Evolutionary conservation across 306 rosid species (phyloP).

Genomic region (Vigna unguiculata): DNA sequence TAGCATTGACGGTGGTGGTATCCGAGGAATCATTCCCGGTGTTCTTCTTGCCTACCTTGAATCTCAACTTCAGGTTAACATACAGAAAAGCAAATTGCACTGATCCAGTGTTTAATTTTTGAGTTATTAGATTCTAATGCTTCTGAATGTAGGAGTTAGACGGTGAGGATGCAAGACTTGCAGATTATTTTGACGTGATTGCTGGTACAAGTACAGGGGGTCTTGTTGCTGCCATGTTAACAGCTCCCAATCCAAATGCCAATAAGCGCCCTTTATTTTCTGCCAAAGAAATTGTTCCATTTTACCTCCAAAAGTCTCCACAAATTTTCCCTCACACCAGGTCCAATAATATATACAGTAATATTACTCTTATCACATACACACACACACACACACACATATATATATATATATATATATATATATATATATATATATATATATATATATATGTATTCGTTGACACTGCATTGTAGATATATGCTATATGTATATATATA

Average conservation of each 20-base stretch:
- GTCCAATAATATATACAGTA: not conserved
- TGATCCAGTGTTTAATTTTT: not conserved
- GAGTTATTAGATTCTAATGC: not conserved
- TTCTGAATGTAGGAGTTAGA: constrained; percentile 31
- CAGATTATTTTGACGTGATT: constrained; percentile 53
- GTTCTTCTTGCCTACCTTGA: constrained; percentile 47
- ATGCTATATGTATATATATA: too few species aligned
- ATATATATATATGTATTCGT: too few species aligned
- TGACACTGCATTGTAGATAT: too few species aligned
- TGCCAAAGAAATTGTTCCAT: constrained; percentile 43
- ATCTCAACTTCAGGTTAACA: constrained; percentile 50
- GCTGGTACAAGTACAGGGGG: constrained; percentile 54
- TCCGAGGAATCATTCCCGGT: constrained; percentile 58
- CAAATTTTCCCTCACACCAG: constrained; percentile 41
- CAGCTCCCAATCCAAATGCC: constrained; percentile 39
- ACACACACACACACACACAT: too few species aligned
- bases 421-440: too few species aligned
- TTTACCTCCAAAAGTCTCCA: constrained; percentile 37
- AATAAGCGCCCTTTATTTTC: constrained; percentile 46
- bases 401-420: too few species aligned
- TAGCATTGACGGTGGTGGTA: constrained; percentile 54
- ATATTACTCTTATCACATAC: too few species aligned
- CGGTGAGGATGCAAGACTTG: constrained; percentile 46
- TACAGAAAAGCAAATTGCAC: not conserved
- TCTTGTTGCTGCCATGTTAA: constrained; percentile 48